These are phyloP conservation scores for Backusella parvicylindrica DNA, from an alignment of 192 early-diverging fungal species.

Conservation along the genomic window DNA sequence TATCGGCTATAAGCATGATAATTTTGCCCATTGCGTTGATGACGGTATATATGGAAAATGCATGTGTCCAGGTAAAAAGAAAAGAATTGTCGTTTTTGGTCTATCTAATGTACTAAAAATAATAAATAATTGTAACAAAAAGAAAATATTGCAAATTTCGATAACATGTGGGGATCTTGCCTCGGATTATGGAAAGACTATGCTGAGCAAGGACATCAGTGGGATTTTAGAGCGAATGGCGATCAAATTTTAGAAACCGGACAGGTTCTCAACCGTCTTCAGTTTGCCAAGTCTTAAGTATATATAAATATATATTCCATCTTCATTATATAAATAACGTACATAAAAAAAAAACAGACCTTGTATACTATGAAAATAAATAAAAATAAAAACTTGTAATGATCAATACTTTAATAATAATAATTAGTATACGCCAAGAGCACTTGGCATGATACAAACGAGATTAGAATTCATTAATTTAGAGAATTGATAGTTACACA, in stretches of 20 bases:
- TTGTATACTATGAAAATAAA: background rate
- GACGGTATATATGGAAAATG: conserved; percentile 34
- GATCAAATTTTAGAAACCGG: conserved; percentile 5
- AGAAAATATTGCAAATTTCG: conserved; percentile 19
- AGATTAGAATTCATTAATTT: background rate
- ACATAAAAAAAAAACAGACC: background rate
- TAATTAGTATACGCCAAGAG: background rate
- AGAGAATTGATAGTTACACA: background rate
- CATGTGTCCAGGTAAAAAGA: conserved; percentile 22
- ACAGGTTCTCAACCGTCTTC: background rate
- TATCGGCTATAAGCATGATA: conserved; percentile 64
- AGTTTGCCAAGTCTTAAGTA: background rate
- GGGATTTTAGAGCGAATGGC: conserved; percentile 18
- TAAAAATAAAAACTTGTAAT: background rate
- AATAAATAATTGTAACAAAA: background rate
- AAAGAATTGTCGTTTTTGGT: background rate
- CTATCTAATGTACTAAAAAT: background rate
- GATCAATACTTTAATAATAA: background rate
- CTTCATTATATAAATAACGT: background rate
- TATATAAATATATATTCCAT: background rate
- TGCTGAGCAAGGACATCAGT: conserved; percentile 10
- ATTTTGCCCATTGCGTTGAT: conserved; percentile 54
- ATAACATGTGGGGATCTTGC: conserved; percentile 27
- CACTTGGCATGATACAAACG: background rate
- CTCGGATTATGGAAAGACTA: conserved; percentile 18